Evolutionary conservation across 202 grass and related monocot genomes (phyloP).

Genomic region (Saccharum hybrid): DNA sequence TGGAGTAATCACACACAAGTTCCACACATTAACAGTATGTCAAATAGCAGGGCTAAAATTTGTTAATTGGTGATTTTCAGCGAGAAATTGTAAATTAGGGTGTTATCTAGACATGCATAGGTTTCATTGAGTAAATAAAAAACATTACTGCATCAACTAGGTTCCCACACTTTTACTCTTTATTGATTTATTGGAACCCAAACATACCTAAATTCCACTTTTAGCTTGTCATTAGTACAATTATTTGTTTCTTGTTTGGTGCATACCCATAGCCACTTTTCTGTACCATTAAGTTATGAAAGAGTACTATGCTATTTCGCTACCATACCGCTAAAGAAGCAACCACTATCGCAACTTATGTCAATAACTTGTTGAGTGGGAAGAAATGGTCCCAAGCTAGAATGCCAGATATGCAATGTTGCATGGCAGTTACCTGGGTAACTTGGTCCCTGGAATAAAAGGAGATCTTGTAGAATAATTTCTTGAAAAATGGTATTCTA

Average conservation of each 20-base stretch:
- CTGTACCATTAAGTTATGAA: neutral
- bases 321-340: constrained; percentile 2
- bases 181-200: neutral
- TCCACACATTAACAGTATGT: neutral
- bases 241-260: neutral
- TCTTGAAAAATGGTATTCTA: neutral
- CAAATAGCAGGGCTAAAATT: neutral
- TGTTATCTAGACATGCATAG: neutral
- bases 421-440: constrained; percentile 10
- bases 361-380: neutral
- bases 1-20: neutral
- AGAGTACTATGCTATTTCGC: constrained; percentile 16
- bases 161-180: neutral
- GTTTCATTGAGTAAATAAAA: neutral
- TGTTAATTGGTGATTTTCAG: neutral
- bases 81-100: neutral
- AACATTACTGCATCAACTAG: neutral
- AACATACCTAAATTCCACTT: neutral
- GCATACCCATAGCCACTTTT: neutral
- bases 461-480: neutral
- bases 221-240: neutral
- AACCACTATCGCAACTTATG: neutral
- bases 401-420: constrained; percentile 19
- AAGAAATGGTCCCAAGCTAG: constrained; percentile 22
- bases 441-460: neutral